phyloP scores from a whole-genome alignment of 306 rosid species.

The Comarum palustre region DNA sequence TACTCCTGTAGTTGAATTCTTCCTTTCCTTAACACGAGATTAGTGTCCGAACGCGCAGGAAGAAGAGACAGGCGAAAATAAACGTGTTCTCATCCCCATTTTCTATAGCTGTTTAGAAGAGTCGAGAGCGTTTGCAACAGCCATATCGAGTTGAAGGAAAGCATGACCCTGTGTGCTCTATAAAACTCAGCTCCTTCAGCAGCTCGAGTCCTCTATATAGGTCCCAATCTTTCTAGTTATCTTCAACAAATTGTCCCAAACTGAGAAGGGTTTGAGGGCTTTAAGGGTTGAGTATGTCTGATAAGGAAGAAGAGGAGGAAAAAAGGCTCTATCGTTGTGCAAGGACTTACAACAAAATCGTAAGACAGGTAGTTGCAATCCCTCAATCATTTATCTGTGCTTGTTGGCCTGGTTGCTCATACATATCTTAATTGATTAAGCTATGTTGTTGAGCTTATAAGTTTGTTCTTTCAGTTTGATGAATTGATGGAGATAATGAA shows the following conservation, averaged over 20 bases:
- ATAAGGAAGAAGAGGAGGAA: conserved; percentile 32
- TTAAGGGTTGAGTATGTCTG: conserved; percentile 26
- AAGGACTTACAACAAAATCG: conserved; percentile 31
- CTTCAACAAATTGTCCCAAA: neutral
- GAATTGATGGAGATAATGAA: conserved; percentile 36
- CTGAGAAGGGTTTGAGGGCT: neutral
- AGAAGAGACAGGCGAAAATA: neutral
- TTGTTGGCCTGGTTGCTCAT: neutral
- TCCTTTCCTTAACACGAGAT: conserved; percentile 18
- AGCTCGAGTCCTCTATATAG: neutral
- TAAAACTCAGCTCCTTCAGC: neutral
- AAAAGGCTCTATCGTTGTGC: conserved; percentile 33
- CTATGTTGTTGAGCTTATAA: neutral
- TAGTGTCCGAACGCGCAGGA: neutral
- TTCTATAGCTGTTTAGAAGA: neutral
- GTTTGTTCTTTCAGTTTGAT: conserved; percentile 30
- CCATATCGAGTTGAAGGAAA: neutral
- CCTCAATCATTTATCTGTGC: neutral
- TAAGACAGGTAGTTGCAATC: conserved; percentile 30
- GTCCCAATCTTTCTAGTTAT: neutral
- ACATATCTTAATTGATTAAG: neutral
- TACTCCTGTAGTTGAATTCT: neutral
- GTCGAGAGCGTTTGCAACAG: neutral
- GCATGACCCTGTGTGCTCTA: conserved; percentile 16
- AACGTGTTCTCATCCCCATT: neutral